A percentile compares a stretch with the other conserved stretches of the same genome.
Conservation (phyloP, 768 basidiomycete species). For the Psilocybe azurescens region DNA sequence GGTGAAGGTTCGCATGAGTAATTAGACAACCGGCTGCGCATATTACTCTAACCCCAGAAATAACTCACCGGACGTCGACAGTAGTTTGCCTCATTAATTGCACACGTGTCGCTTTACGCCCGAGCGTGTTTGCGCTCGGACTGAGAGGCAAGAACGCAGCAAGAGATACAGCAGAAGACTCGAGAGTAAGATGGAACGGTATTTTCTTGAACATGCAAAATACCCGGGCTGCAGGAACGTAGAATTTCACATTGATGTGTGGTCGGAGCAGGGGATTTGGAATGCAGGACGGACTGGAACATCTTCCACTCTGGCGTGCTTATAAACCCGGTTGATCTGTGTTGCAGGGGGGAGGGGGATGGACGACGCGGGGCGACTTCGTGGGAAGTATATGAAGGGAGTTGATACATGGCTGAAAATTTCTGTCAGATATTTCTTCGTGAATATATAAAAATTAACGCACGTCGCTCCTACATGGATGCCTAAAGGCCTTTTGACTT, state of each 20-base stretch:
- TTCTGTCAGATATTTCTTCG: slow-evolving; percentile 7
- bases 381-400: slow-evolving; percentile 68
- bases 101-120: slow-evolving; percentile 51
- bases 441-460: slow-evolving; percentile 22
- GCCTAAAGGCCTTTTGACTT: slow-evolving; percentile 62
- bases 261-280: slow-evolving; percentile 43
- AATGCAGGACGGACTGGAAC: slow-evolving; percentile 44
- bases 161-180: slow-evolving; percentile 60
- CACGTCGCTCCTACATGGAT: slow-evolving; percentile 60
- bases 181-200: slow-evolving; percentile 69
- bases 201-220: slow-evolving; percentile 64
- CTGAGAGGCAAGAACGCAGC: slow-evolving; percentile 64
- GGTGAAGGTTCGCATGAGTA: not conserved
- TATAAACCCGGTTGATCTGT: slow-evolving; percentile 45
- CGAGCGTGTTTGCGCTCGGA: slow-evolving; percentile 44
- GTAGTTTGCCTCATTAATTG: slow-evolving; percentile 70
- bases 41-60: not conserved
- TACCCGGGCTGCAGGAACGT: slow-evolving; percentile 63
- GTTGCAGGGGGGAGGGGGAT: slow-evolving; percentile 51
- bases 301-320: slow-evolving; percentile 53
- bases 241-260: slow-evolving; percentile 47
- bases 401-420: slow-evolving; percentile 56
- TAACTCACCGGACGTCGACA: slow-evolving; percentile 62
- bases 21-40: not conserved
- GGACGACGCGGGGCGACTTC: slow-evolving; percentile 60